These are phyloP conservation scores for Kwoniella pini DNA, from an alignment of 768 basidiomycete genomes.

Conservation along the genomic window DNA sequence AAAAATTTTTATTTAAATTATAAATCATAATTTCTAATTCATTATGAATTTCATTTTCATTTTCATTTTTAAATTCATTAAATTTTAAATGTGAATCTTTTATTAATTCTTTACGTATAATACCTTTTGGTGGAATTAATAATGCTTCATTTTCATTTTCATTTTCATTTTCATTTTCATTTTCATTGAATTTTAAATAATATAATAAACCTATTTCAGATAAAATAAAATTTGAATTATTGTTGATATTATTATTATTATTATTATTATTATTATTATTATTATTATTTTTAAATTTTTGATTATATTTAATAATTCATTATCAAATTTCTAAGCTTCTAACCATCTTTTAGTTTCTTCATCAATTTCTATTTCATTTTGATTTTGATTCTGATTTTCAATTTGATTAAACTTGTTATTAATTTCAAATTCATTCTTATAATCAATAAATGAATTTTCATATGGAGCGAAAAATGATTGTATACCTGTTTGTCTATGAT, in stretches of 20 bases:
- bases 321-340: constrained; percentile 36
- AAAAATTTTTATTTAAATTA: constrained; percentile 32
- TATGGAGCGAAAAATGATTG: constrained; percentile 24
- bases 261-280: constrained; percentile 14
- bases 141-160: constrained; percentile 24
- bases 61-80: neutral
- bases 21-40: constrained; percentile 25
- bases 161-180: neutral
- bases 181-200: constrained; percentile 17
- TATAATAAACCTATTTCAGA: constrained; percentile 47
- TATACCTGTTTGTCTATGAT: constrained; percentile 9
- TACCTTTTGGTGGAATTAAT: constrained; percentile 40
- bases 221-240: constrained; percentile 34
- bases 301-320: constrained; percentile 39
- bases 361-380: constrained; percentile 23
- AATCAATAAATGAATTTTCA: no score
- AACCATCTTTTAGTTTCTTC: constrained; percentile 43
- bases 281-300: constrained; percentile 17
- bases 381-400: neutral
- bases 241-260: constrained; percentile 19
- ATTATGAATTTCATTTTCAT: constrained; percentile 23
- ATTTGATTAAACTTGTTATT: neutral
- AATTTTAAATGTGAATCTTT: constrained; percentile 40
- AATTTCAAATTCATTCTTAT: no score
- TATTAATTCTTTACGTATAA: constrained; percentile 36